Percentiles rank a stretch among this genome's conserved stretches.
These are phyloP conservation scores for Plantago major DNA, from an alignment of 257 asterid genomes.

Conservation along the genomic window DNA sequence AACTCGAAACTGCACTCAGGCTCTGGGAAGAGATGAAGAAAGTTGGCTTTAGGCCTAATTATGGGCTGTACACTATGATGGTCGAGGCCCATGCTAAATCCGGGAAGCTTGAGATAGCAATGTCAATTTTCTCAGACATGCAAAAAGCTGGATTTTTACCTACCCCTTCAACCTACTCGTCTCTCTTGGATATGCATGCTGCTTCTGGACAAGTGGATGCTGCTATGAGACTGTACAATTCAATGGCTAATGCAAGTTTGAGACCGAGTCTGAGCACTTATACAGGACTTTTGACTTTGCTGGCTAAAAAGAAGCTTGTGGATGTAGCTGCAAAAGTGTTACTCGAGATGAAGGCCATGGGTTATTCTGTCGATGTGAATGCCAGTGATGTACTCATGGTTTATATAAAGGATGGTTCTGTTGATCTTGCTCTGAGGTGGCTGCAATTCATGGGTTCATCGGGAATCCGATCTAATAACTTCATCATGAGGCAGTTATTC, in stretches of 20 bases:
- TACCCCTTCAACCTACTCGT: constrained; percentile 89
- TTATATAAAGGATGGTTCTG: constrained; percentile 83
- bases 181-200: constrained; percentile 94
- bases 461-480: constrained; percentile 85
- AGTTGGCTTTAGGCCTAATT: constrained; percentile 84
- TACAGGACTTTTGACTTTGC: constrained; percentile 60
- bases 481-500: constrained; percentile 86
- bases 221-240: constrained; percentile 90
- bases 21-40: constrained; percentile 97
- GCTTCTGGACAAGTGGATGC: constrained; percentile 85
- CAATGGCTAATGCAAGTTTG: constrained; percentile 88
- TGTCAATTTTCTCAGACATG: constrained; percentile 88
- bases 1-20: constrained; percentile 66
- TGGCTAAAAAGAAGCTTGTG: constrained; percentile 88
- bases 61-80: constrained; percentile 82
- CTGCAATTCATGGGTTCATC: constrained; percentile 93
- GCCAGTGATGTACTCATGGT: constrained; percentile 98
- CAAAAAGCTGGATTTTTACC: constrained; percentile 93
- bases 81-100: constrained; percentile 96
- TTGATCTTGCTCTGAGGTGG: constrained; percentile 94
- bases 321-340: constrained; percentile 93
- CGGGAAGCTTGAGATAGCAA: constrained; percentile 89
- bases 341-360: constrained; percentile 98
- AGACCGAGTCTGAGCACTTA: constrained; percentile 88
- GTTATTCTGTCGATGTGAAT: constrained; percentile 88